Conservation (phyloP, 306 rosid species). For the Castanospermum australe region DNA sequence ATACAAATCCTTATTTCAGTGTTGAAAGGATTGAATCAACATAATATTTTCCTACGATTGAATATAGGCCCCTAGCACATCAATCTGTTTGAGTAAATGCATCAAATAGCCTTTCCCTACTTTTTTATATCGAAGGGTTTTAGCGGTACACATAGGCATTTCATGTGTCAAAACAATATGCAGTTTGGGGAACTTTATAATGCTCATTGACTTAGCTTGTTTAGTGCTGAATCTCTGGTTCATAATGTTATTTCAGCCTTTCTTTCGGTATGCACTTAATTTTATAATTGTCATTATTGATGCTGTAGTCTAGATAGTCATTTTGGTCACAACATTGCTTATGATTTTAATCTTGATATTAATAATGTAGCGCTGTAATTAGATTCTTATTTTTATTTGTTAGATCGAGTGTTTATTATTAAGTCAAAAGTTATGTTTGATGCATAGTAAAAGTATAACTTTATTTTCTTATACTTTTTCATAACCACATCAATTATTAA, state of each 20-base stretch:
- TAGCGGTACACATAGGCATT: not conserved
- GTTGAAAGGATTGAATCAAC: not conserved
- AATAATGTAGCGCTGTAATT: constrained; percentile 94
- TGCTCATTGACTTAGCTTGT: not conserved
- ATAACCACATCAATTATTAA: too few relatives aligned
- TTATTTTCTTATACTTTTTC: too few relatives aligned
- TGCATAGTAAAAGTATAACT: too few relatives aligned
- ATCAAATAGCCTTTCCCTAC: not conserved
- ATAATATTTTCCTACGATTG: not conserved
- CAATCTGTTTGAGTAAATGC: not conserved
- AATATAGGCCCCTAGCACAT: not conserved
- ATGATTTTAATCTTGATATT: constrained; percentile 85
- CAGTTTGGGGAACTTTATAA: not conserved
- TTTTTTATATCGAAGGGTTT: not conserved
- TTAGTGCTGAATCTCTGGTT: not conserved
- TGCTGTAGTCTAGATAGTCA: constrained; percentile 84
- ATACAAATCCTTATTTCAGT: not conserved
- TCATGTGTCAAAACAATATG: not conserved
- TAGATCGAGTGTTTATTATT: too few relatives aligned
- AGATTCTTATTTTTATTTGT: constrained; percentile 75
- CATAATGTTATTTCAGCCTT: not conserved
- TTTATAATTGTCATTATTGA: constrained; percentile 56
- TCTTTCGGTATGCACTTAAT: constrained; percentile 1
- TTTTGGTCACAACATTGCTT: constrained; percentile 85
- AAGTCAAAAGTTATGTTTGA: too few relatives aligned